phyloP scores from a whole-genome alignment of 768 basidiomycete species.

The Goffeauzyma gilvescens region DNA sequence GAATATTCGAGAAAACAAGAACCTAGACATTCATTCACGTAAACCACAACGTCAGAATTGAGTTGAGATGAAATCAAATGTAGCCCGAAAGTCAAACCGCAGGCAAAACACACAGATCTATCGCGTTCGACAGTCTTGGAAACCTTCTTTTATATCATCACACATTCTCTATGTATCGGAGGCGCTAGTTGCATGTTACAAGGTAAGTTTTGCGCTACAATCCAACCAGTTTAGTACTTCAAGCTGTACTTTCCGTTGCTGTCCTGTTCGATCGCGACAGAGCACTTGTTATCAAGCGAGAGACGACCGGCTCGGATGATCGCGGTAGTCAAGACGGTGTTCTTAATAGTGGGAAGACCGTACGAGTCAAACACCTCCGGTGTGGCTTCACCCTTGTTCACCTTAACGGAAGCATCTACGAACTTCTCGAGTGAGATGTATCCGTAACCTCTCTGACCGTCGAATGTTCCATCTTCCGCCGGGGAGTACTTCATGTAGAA shows the following conservation, averaged over 20 bases:
- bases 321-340: constrained; percentile 40
- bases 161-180: too few species aligned
- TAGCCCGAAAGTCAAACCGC: too few species aligned
- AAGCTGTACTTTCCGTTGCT: constrained; percentile 30
- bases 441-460: constrained; percentile 82
- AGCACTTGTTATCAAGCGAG: constrained; percentile 71
- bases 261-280: constrained; percentile 55
- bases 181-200: too few species aligned
- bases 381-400: constrained; percentile 50
- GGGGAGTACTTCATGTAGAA: constrained; percentile 77
- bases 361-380: constrained; percentile 57
- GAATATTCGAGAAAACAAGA: too few species aligned
- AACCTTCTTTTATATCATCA: too few species aligned
- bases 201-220: too few species aligned
- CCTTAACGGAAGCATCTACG: constrained; percentile 45
- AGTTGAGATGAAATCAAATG: too few species aligned
- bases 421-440: constrained; percentile 82
- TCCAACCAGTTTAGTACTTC: too few species aligned
- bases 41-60: too few species aligned
- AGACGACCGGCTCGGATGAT: constrained; percentile 74
- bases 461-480: constrained; percentile 77
- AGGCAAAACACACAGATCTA: too few species aligned
- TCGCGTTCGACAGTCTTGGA: too few species aligned
- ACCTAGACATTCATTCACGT: too few species aligned
- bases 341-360: constrained; percentile 70